Conservation (phyloP, 139 green algal species). For the Chlamydomonas schloesseri region DNA sequence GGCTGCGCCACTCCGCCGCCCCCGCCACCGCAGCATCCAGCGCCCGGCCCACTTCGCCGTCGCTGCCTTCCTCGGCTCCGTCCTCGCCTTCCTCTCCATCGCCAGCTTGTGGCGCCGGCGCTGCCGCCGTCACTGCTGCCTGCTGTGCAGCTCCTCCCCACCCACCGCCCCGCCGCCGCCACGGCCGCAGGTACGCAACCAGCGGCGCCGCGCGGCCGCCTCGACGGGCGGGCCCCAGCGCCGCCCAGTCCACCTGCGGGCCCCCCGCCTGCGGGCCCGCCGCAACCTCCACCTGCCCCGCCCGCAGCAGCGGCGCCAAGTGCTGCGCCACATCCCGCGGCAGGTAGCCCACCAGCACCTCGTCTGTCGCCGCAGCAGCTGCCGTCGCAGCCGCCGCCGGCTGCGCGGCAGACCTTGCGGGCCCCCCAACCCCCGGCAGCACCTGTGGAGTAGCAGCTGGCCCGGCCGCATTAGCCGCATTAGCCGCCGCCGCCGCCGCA, state of each 20-base stretch:
- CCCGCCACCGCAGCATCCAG: background rate
- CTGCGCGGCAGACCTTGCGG: no score
- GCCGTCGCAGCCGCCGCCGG: background rate
- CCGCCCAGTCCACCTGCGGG: conserved; percentile 8
- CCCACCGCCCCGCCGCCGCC: no score
- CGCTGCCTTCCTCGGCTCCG: background rate
- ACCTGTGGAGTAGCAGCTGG: background rate
- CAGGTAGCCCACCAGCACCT: conserved; percentile 11
- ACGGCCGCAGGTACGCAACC: background rate
- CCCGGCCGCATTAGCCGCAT: no score
- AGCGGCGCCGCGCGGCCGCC: background rate
- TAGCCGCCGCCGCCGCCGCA: background rate
- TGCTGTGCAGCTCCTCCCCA: no score
- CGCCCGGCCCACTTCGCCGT: background rate
- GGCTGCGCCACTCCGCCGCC: background rate
- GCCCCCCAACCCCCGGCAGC: no score
- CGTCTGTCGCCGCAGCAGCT: background rate
- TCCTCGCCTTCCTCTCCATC: no score
- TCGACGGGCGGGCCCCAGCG: background rate
- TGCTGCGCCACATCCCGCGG: background rate
- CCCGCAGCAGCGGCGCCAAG: background rate
- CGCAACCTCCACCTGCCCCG: background rate
- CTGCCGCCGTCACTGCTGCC: no score
- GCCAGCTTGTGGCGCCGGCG: no score
- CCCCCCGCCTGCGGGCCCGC: background rate